phyloP scores from a whole-genome alignment of 257 asterid genomes.

The Gardenia jasminoides region DNA sequence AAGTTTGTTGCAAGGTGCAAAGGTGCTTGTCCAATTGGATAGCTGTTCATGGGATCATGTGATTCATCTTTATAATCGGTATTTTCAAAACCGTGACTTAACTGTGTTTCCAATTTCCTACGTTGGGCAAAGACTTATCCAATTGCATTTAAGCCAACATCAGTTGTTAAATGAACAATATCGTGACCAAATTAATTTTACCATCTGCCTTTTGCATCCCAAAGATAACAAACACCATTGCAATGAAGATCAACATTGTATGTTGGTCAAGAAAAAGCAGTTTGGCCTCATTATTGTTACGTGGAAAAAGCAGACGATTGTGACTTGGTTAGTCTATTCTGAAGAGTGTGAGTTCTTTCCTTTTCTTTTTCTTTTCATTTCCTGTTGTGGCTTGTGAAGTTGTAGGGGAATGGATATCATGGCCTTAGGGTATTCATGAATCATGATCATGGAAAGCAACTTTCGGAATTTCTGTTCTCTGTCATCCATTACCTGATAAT shows the following conservation, averaged over 20 bases:
- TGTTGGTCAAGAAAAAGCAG: slow-evolving; percentile 11
- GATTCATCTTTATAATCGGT: slow-evolving; percentile 27
- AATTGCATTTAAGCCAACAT: slow-evolving; percentile 4
- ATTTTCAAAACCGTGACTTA: slow-evolving; percentile 47
- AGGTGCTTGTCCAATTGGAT: slow-evolving; percentile 11
- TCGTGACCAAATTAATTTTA: slow-evolving; percentile 30
- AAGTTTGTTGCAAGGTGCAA: slow-evolving; percentile 5
- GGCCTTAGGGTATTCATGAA: background rate
- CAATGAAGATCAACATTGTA: background rate
- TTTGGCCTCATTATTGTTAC: background rate
- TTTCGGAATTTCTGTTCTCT: too few species aligned
- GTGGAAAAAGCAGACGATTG: background rate
- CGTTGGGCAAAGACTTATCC: slow-evolving; percentile 15
- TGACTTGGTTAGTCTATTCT: background rate
- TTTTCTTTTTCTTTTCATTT: background rate
- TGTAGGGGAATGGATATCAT: too few species aligned
- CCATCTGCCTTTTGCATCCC: background rate
- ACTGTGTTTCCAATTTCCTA: slow-evolving; percentile 21
- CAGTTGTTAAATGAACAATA: slow-evolving; percentile 15
- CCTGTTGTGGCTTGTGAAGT: background rate
- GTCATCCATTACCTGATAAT: too few species aligned
- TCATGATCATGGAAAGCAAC: too few species aligned
- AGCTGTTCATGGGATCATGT: slow-evolving; percentile 31
- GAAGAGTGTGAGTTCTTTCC: background rate
- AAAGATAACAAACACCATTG: background rate